Evolutionary conservation across 805 yeast species (phyloP).

Genomic region (Lipomyces yamanashiensis): DNA sequence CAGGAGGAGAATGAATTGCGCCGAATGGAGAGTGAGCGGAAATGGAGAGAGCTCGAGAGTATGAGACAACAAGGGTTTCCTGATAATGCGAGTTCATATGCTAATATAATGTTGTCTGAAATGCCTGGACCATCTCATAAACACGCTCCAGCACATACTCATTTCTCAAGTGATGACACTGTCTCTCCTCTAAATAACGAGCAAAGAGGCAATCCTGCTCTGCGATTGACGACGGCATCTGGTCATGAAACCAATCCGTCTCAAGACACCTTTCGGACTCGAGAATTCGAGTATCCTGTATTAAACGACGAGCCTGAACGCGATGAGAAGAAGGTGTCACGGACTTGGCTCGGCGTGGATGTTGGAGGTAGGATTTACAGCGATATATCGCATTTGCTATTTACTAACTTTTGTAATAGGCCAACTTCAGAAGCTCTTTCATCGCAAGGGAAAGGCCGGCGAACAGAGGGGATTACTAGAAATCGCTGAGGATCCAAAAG

Average conservation of each 20-base stretch:
- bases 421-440: constrained; percentile 13
- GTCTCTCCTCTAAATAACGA: background rate
- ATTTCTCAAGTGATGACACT: background rate
- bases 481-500: background rate
- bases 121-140: background rate
- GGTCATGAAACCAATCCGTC: constrained; percentile 31
- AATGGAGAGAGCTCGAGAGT: constrained; percentile 24
- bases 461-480: background rate
- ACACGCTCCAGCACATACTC: background rate
- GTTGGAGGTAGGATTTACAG: constrained; percentile 7
- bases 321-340: background rate
- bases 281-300: background rate
- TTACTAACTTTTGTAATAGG: background rate
- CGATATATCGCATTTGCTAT: background rate
- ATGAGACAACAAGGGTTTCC: background rate
- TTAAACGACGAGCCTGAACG: background rate
- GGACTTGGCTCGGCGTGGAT: constrained; percentile 8
- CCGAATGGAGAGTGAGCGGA: constrained; percentile 16
- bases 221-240: constrained; percentile 30
- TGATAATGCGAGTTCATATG: background rate
- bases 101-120: background rate
- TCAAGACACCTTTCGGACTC: constrained; percentile 19
- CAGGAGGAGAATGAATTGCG: constrained; percentile 16
- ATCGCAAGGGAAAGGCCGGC: constrained; percentile 10
- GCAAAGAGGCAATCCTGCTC: constrained; percentile 5